phyloP scores from a whole-genome alignment of 495 filamentous ascomycete genomes.

The Aspergillus affinis region DNA sequence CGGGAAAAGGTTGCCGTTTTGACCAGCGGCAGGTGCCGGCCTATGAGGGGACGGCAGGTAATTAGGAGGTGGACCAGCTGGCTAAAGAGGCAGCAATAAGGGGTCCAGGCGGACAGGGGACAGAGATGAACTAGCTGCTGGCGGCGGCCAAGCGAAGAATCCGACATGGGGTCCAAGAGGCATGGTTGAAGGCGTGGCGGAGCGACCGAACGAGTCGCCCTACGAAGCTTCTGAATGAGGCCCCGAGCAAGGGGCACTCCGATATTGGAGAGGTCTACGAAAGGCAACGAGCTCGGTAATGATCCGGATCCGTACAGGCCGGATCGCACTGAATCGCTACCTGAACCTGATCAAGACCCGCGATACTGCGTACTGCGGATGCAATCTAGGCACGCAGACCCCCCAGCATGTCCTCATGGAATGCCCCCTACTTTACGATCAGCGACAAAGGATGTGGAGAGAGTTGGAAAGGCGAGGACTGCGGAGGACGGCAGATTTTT shows the following conservation, averaged over 20 bases:
- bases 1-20: no score
- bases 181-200: constrained; percentile 5
- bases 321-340: constrained; percentile 31
- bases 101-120: no score
- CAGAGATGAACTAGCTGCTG: no score
- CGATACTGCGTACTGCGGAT: constrained; percentile 28
- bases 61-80: no score
- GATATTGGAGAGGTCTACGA: constrained; percentile 6
- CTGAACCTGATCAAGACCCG: constrained; percentile 30
- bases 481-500: constrained; percentile 28
- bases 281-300: constrained; percentile 29
- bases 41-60: no score
- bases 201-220: constrained; percentile 2
- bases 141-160: constrained; percentile 10
- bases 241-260: neutral
- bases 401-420: constrained; percentile 32
- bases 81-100: no score
- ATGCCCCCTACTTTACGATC: constrained; percentile 10
- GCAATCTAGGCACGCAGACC: constrained; percentile 23
- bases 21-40: no score
- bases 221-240: constrained; percentile 5
- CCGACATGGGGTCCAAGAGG: constrained; percentile 1
- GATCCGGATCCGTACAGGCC: constrained; percentile 32
- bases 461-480: constrained; percentile 28
- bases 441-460: constrained; percentile 4